phyloP scores from a whole-genome alignment of 495 filamentous ascomycete species.

The Penicillium arizonense region DNA sequence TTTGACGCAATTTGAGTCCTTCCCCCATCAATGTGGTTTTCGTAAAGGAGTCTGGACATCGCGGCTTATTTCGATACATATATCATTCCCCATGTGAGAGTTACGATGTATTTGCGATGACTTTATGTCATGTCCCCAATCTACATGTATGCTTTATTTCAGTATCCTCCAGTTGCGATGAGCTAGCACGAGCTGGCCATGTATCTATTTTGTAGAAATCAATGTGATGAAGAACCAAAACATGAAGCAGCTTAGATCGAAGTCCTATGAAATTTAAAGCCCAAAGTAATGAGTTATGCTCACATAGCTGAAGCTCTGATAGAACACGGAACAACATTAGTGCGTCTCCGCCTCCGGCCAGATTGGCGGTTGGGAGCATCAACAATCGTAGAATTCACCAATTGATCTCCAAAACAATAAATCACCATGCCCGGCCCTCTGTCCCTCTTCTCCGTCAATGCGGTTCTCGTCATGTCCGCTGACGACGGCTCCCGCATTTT shows the following conservation, averaged over 20 bases:
- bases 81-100: slow-evolving; percentile 6
- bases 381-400: slow-evolving; percentile 20
- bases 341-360: slow-evolving; percentile 39
- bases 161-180: neutral
- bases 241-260: no score
- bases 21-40: slow-evolving; percentile 1
- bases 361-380: slow-evolving; percentile 33
- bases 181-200: neutral
- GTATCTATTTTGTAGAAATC: neutral
- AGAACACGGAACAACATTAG: slow-evolving; percentile 37
- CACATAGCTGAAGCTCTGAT: slow-evolving; percentile 5
- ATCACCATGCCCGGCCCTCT: slow-evolving; percentile 51
- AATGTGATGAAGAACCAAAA: neutral
- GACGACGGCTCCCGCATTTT: slow-evolving; percentile 90
- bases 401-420: slow-evolving; percentile 13
- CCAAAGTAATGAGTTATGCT: neutral
- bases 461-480: slow-evolving; percentile 84
- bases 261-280: no score
- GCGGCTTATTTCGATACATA: slow-evolving; percentile 4
- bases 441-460: slow-evolving; percentile 89
- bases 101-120: slow-evolving; percentile 6
- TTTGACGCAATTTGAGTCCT: slow-evolving; percentile 16
- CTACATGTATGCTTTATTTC: neutral
- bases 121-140: neutral
- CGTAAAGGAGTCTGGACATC: slow-evolving; percentile 4